Evolutionary conservation across 73 alveolate species (phyloP).

Genomic region (Paramecium pentaurelia): DNA sequence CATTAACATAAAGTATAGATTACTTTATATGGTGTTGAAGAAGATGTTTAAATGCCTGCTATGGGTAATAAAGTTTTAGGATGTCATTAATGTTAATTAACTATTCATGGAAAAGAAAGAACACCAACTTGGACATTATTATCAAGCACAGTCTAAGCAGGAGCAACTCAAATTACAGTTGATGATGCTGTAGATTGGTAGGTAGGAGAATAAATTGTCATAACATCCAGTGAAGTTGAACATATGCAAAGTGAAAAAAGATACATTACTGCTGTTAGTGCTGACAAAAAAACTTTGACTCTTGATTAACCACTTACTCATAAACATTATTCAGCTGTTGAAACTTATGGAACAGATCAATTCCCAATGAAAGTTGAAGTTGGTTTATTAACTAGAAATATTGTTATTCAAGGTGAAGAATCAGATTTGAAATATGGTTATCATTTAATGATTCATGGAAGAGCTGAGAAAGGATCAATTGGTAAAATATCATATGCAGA

Average conservation of each 20-base stretch:
- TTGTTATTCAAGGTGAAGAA: constrained; percentile 77
- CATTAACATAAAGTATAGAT: constrained; percentile 68
- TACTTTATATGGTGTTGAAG: constrained; percentile 72
- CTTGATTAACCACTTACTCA: constrained; percentile 15
- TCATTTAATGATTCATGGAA: constrained; percentile 74
- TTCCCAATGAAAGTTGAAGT: constrained; percentile 86
- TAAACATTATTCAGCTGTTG: constrained; percentile 27
- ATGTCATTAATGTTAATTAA: constrained; percentile 69
- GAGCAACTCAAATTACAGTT: constrained; percentile 63
- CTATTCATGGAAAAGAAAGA: constrained; percentile 79
- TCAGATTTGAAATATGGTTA: constrained; percentile 73
- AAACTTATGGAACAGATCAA: constrained; percentile 46
- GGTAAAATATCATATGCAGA: constrained; percentile 75
- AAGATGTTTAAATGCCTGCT: constrained; percentile 71
- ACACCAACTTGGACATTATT: constrained; percentile 79
- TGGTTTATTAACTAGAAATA: constrained; percentile 80
- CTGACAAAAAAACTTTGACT: neutral
- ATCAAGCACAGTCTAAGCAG: constrained; percentile 64
- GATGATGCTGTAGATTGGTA: constrained; percentile 73
- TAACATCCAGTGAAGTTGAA: constrained; percentile 74
- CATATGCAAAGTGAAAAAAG: constrained; percentile 74
- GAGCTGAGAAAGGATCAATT: constrained; percentile 68
- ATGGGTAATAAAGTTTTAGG: constrained; percentile 83
- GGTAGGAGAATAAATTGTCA: constrained; percentile 76
- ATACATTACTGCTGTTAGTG: constrained; percentile 51